Percentiles rank a stretch among this genome's conserved stretches.
These are phyloP conservation scores for Dendrobium officinale DNA, from an alignment of 106 monocot species.

Conservation along the genomic window DNA sequence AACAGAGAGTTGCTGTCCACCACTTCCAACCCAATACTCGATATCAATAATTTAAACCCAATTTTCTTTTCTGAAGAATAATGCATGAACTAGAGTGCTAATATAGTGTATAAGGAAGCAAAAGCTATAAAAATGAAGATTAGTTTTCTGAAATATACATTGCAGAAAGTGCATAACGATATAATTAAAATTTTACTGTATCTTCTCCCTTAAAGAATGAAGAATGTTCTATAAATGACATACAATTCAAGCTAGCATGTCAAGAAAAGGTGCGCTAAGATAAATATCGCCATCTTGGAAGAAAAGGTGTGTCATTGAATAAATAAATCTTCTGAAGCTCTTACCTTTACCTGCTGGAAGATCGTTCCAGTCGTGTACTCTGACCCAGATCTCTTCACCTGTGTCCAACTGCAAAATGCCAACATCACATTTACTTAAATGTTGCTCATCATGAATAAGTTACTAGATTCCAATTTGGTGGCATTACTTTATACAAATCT, in stretches of 20 bases:
- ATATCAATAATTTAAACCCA: too few species aligned
- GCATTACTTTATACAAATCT: background rate
- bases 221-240: background rate
- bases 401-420: constrained; percentile 5
- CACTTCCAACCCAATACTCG: too few species aligned
- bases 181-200: background rate
- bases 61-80: too few species aligned
- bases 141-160: too few species aligned
- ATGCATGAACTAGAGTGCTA: too few species aligned
- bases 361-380: constrained; percentile 9
- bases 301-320: background rate
- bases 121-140: too few species aligned
- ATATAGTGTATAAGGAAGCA: too few species aligned
- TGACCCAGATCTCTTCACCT: constrained; percentile 10
- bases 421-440: background rate
- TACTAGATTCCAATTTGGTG: background rate
- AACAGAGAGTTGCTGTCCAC: too few species aligned
- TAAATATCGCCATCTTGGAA: too few species aligned
- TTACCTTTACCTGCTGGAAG: constrained; percentile 8
- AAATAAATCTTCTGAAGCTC: background rate
- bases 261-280: background rate
- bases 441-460: background rate
- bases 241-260: background rate
- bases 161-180: background rate
- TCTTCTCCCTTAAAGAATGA: background rate